Conservation (phyloP, 345 rosid genomes). For the Salix exigua region DNA sequence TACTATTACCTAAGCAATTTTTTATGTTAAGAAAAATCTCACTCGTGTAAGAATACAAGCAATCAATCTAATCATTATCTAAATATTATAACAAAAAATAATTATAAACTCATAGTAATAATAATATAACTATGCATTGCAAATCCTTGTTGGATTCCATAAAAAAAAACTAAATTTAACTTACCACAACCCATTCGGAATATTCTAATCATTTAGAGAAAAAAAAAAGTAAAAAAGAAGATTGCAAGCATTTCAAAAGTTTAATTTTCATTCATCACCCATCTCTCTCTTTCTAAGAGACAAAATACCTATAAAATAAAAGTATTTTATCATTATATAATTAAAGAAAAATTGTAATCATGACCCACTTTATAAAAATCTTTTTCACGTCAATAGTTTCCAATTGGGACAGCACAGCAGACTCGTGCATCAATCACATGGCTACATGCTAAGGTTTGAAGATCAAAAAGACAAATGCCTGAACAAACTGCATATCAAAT, state of each 20-base stretch:
- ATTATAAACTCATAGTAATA: neutral
- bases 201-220: too few species aligned
- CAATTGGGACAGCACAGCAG: neutral
- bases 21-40: too few species aligned
- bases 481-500: too few species aligned
- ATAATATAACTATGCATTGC: neutral
- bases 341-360: neutral
- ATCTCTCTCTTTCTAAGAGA: too few species aligned
- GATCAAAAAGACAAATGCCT: too few species aligned
- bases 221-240: too few species aligned
- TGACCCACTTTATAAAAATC: neutral
- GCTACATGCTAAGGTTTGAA: neutral
- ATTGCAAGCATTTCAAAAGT: too few species aligned
- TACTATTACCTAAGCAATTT: too few species aligned
- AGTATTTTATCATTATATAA: neutral
- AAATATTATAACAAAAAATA: neutral
- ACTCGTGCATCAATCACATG: neutral
- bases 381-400: neutral
- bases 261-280: too few species aligned
- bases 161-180: neutral
- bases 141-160: neutral
- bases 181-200: neutral
- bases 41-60: too few species aligned
- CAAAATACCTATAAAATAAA: too few species aligned
- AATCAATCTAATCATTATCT: neutral